Evolutionary conservation across 176 grass and related monocot species (phyloP).

Genomic region (Eleusine coracana): DNA sequence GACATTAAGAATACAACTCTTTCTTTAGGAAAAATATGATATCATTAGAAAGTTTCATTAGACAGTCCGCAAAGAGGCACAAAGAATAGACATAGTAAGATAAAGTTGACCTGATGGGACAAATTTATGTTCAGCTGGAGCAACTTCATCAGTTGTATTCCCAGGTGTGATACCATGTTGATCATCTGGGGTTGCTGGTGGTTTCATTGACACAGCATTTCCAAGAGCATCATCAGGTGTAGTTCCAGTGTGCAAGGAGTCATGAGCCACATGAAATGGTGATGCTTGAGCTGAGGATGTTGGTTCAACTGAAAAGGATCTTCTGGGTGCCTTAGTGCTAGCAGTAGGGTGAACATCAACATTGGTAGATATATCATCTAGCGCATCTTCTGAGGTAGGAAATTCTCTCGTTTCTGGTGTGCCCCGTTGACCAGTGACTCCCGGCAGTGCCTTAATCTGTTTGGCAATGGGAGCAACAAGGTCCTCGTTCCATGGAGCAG

Average conservation of each 20-base stretch:
- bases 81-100: not conserved
- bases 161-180: not conserved
- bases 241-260: not conserved
- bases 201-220: conserved; percentile 2
- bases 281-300: not conserved
- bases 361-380: not conserved
- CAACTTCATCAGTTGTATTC: not conserved
- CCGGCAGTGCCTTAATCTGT: conserved; percentile 31
- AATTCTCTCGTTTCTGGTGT: not conserved
- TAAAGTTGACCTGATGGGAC: conserved; percentile 14
- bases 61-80: not conserved
- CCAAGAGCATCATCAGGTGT: not conserved
- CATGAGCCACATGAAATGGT: not conserved
- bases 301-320: conserved; percentile 17
- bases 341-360: conserved; percentile 10
- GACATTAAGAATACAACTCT: not conserved
- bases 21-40: not conserved
- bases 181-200: conserved; percentile 22
- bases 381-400: not conserved
- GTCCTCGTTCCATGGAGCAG: conserved; percentile 29
- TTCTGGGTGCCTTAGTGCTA: conserved; percentile 10
- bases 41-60: not conserved
- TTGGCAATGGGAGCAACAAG: conserved; percentile 21
- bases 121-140: not conserved
- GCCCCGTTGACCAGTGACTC: not conserved